Percentiles rank a stretch among this genome's conserved stretches.
phyloP scores from a whole-genome alignment of 2,329 filamentous ascomycete species.

The Colletotrichum somersetense region DNA sequence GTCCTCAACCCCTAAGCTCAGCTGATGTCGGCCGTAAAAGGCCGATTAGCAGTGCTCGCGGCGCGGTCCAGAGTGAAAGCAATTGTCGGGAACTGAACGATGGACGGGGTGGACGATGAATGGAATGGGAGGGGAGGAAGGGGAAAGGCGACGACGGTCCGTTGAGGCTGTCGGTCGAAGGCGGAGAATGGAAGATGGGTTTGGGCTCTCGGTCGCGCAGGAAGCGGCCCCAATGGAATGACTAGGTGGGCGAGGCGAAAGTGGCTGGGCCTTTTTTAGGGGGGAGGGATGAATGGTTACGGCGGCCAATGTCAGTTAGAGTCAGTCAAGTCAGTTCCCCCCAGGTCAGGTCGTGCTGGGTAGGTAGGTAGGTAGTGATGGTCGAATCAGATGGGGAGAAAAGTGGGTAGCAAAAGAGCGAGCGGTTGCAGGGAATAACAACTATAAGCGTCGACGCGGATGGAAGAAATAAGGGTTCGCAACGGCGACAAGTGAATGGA shows the following conservation, averaged over 20 bases:
- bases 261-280: slow-evolving; percentile 30
- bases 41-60: slow-evolving; percentile 42
- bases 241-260: slow-evolving; percentile 38
- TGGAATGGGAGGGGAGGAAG: slow-evolving; percentile 28
- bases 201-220: slow-evolving; percentile 42
- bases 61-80: slow-evolving; percentile 38
- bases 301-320: slow-evolving; percentile 15
- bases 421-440: slow-evolving; percentile 36
- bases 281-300: slow-evolving; percentile 17
- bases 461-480: slow-evolving; percentile 37
- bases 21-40: slow-evolving; percentile 46
- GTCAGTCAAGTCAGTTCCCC: slow-evolving; percentile 16
- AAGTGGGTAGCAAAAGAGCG: slow-evolving; percentile 33
- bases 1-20: slow-evolving; percentile 47
- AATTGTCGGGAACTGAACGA: slow-evolving; percentile 25
- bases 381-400: slow-evolving; percentile 36
- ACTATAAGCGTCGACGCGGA: slow-evolving; percentile 9
- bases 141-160: slow-evolving; percentile 32
- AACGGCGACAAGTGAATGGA: slow-evolving; percentile 28
- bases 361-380: slow-evolving; percentile 10
- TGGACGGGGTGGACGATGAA: slow-evolving; percentile 38
- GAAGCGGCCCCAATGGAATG: slow-evolving; percentile 42
- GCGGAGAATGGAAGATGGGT: slow-evolving; percentile 41
- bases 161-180: slow-evolving; percentile 38
- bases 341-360: slow-evolving; percentile 11